These are phyloP conservation scores for Candida methanosorbosa DNA, from an alignment of 805 yeast genomes.

Conservation along the genomic window DNA sequence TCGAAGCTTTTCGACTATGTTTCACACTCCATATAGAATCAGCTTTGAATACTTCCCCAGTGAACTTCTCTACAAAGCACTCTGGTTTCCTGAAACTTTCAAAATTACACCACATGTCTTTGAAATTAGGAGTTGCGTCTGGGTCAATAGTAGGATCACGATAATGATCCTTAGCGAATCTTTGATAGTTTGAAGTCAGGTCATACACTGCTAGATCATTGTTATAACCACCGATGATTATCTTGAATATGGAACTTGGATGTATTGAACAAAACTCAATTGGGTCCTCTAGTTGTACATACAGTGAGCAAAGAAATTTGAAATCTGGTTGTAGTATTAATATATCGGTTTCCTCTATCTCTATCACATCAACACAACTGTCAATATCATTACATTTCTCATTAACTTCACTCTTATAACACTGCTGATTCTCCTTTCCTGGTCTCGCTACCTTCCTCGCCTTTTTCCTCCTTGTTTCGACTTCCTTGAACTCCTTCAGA, in stretches of 20 bases:
- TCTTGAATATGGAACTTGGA: slow-evolving; percentile 8
- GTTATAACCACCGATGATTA: slow-evolving; percentile 14
- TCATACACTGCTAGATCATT: slow-evolving; percentile 14
- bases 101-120: no score
- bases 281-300: slow-evolving; percentile 13
- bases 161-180: not conserved
- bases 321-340: not conserved
- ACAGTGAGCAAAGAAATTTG: slow-evolving; percentile 5
- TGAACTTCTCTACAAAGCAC: not conserved
- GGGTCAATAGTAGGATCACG: not conserved
- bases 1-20: slow-evolving; percentile 14
- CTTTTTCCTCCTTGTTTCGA: no score
- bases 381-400: no score
- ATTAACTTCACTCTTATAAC: no score
- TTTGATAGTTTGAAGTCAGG: slow-evolving; percentile 5
- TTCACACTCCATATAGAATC: slow-evolving; percentile 11
- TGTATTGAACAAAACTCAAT: slow-evolving; percentile 11
- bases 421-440: no score
- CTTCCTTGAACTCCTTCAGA: no score
- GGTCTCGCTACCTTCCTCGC: no score
- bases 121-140: not conserved
- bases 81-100: no score
- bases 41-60: slow-evolving; percentile 6
- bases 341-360: no score
- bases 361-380: no score